Percentiles rank a stretch among this genome's conserved stretches.
These are phyloP conservation scores for Agrostemma githago DNA, from an alignment of 148 eudicot genomes.

Conservation along the genomic window DNA sequence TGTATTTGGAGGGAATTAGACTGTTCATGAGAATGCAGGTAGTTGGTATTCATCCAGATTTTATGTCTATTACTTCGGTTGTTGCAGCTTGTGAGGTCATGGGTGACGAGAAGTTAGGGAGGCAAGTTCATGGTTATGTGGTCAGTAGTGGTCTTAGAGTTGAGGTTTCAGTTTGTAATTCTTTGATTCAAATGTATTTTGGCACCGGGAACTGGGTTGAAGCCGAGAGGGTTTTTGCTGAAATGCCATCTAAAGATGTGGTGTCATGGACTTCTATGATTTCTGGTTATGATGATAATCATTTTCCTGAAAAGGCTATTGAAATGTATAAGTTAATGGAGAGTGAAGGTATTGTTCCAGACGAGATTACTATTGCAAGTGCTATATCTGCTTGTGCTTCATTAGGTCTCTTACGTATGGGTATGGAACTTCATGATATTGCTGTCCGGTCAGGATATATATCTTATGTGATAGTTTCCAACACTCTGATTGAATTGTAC, in stretches of 20 bases:
- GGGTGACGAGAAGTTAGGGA: constrained; percentile 53
- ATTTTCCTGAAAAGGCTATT: constrained; percentile 59
- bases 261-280: constrained; percentile 95
- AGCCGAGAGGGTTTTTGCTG: constrained; percentile 63
- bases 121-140: constrained; percentile 60
- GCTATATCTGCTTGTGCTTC: constrained; percentile 78
- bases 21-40: constrained; percentile 64
- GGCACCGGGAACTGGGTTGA: constrained; percentile 58
- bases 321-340: constrained; percentile 64
- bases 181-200: constrained; percentile 64
- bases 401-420: constrained; percentile 54
- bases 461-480: constrained; percentile 57
- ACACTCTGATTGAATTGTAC: constrained; percentile 70
- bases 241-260: constrained; percentile 58
- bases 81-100: constrained; percentile 72
- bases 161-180: constrained; percentile 65
- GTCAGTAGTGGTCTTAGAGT: constrained; percentile 37
- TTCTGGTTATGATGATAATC: constrained; percentile 65
- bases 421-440: constrained; percentile 61
- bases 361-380: constrained; percentile 71
- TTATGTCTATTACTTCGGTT: constrained; percentile 83
- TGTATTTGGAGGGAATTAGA: constrained; percentile 46
- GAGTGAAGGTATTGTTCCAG: constrained; percentile 47
- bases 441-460: constrained; percentile 57
- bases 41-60: constrained; percentile 46